These are phyloP conservation scores for Xylariaceae sp. DNA, from an alignment of 2,329 filamentous ascomycete genomes.

Conservation along the genomic window DNA sequence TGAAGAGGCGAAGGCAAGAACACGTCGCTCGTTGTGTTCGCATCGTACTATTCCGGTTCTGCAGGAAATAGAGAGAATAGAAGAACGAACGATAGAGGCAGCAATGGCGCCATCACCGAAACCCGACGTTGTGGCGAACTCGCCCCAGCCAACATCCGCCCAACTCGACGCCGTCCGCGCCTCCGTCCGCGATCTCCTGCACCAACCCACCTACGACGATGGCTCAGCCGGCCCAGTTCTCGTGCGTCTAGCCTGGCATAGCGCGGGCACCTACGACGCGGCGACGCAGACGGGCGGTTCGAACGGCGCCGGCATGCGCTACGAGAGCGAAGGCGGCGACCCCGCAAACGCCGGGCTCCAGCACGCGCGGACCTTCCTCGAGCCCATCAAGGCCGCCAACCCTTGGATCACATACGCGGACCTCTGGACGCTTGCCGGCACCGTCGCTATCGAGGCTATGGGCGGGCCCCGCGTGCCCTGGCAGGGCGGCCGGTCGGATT, in stretches of 20 bases:
- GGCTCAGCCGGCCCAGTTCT: conserved; percentile 59
- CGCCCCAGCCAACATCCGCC: conserved; percentile 16
- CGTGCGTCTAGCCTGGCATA: conserved; percentile 60
- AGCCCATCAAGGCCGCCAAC: conserved; percentile 54
- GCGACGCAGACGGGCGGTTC: conserved; percentile 56
- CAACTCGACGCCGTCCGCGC: conserved; percentile 41
- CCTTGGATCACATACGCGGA: conserved; percentile 62
- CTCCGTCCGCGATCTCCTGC: conserved; percentile 48
- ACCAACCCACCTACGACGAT: conserved; percentile 60
- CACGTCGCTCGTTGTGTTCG: too few relatives aligned
- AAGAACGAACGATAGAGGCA: not conserved
- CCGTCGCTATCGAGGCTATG: conserved; percentile 55
- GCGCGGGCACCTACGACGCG: conserved; percentile 56
- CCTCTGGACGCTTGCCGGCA: conserved; percentile 58
- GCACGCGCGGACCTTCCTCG: conserved; percentile 58
- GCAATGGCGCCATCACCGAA: not conserved
- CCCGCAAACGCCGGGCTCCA: conserved; percentile 61
- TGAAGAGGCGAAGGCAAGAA: too few relatives aligned
- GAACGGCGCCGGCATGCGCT: conserved; percentile 62
- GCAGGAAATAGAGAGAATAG: too few relatives aligned
- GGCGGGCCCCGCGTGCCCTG: conserved; percentile 54
- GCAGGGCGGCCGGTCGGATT: conserved; percentile 55
- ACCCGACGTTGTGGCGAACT: not conserved
- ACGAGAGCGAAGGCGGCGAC: conserved; percentile 59
- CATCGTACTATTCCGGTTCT: too few relatives aligned